Percentiles rank a stretch among this genome's conserved stretches.
phyloP scores from a whole-genome alignment of 495 filamentous ascomycete species.

The Neurospora sp. region DNA sequence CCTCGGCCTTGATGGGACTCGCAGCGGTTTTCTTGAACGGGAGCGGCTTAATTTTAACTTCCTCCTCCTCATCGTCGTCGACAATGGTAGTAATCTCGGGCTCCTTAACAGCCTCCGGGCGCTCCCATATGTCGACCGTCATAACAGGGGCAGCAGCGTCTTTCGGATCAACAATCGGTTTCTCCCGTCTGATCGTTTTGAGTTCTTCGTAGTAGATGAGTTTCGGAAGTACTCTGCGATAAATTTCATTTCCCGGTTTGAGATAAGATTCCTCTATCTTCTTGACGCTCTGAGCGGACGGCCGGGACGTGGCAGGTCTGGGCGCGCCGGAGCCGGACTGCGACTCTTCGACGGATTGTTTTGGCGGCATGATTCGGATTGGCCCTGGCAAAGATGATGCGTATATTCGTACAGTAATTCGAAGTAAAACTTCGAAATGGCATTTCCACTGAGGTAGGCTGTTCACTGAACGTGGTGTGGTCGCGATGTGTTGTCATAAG shows the following conservation, averaged over 20 bases:
- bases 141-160: neutral
- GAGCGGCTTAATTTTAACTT: neutral
- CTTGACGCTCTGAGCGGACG: neutral
- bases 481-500: neutral
- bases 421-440: neutral
- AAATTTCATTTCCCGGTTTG: neutral
- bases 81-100: too few relatives aligned
- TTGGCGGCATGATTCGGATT: neutral
- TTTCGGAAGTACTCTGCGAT: neutral
- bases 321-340: neutral
- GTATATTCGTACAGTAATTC: neutral
- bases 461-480: neutral
- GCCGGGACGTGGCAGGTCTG: neutral
- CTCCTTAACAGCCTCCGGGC: neutral
- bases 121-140: neutral
- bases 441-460: neutral
- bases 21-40: neutral
- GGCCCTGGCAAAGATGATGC: neutral
- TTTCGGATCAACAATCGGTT: slow-evolving; percentile 2
- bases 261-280: neutral
- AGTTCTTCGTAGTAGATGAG: slow-evolving; percentile 2
- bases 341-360: neutral
- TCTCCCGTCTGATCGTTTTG: neutral
- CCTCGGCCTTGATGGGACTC: neutral
- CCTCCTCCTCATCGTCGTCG: neutral